Evolutionary conservation across 148 eudicot species (phyloP), one percentile per base, ranked within the genome.

Genomic region (Bassia scoparia): DNA sequence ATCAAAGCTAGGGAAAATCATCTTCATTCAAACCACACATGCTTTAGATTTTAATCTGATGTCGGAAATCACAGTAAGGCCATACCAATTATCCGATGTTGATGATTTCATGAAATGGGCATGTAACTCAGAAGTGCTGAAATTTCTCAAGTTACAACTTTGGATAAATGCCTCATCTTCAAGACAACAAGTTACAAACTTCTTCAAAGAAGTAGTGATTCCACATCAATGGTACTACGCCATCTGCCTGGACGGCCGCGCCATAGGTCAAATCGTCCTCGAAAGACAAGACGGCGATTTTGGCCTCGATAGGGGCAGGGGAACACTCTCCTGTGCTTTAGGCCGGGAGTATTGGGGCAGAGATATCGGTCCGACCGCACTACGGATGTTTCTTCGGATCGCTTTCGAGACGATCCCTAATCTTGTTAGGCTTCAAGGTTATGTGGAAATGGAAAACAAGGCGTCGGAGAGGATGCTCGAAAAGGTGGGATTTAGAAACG

Each of bases 221-320:
- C 77, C 83, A n/a, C 86, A 85, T 64, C 84, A 82, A 17, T 85
- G 84, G 81, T 77, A 81, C 44, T 72, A 80, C 37, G 81, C 88
- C 18, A 81, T 86, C 26, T 83, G 86, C 75, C 46, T 79, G 4
- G 46, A 76, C 0, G 76, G 77, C 73, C 70, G 71, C 16, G 77
- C 82, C 21, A 75, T 83, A 16, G 84, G 84, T 8, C 80, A 74
- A 73, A 11, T 85, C n/a, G 50, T 44, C 7, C 31, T 83, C 0
- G 74, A 74, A 16, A 59, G 7, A 27, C 61, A 56, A 0, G 69
- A 43, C 3, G 27, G 68, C 0, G 79, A 67, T 0, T 21, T 66
- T 3, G 81, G 55, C 35, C 21, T 24, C 41, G 52, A 60, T 0
- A 38, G 70, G 63, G 78, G 87, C 11, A 54, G 80, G 35, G 82